Percentiles rank a stretch among this genome's conserved stretches.
Evolutionary conservation across 1,139 yeast species (phyloP).

Genomic region (Debaryomycetaceae sp.): DNA sequence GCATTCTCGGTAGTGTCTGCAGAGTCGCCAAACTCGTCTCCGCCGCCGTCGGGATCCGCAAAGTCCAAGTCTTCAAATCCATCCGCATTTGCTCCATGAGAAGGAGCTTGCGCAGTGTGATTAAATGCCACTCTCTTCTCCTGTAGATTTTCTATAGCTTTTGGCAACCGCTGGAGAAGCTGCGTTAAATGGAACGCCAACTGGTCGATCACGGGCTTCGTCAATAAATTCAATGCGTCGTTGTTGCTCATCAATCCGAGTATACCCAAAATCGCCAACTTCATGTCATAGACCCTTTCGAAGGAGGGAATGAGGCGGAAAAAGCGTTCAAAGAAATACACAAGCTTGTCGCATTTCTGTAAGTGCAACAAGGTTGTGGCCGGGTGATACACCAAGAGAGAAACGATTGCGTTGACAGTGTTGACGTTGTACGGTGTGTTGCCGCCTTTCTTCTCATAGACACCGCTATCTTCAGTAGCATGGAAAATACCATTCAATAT

Average conservation of each 20-base stretch:
- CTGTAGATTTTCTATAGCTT: constrained; percentile 63
- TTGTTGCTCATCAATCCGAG: constrained; percentile 44
- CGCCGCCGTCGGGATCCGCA: constrained; percentile 22
- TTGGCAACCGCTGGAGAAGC: constrained; percentile 61
- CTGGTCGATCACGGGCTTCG: constrained; percentile 13
- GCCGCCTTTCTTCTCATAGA: constrained; percentile 16
- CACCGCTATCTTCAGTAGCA: constrained; percentile 7
- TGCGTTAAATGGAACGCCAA: constrained; percentile 48
- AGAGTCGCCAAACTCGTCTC: constrained; percentile 13
- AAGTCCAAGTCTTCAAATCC: constrained; percentile 22
- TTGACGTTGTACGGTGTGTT: constrained; percentile 50
- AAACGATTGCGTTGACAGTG: constrained; percentile 61
- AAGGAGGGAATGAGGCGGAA: constrained; percentile 53
- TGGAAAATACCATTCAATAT: constrained; percentile 28
- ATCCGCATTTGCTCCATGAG: constrained; percentile 3
- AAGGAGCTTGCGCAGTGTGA: constrained; percentile 31
- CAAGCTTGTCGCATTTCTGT: constrained; percentile 42
- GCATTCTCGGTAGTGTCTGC: constrained; percentile 3
- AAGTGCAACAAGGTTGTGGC: constrained; percentile 51
- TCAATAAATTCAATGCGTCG: constrained; percentile 13
- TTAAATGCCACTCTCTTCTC: constrained; percentile 50
- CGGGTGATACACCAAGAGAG: constrained; percentile 65
- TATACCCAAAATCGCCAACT: constrained; percentile 67
- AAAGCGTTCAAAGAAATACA: constrained; percentile 66
- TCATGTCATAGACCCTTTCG: constrained; percentile 78